Conservation (phyloP, 1,284 basidiomycete species). For the Malassezia brasiliensis region DNA sequence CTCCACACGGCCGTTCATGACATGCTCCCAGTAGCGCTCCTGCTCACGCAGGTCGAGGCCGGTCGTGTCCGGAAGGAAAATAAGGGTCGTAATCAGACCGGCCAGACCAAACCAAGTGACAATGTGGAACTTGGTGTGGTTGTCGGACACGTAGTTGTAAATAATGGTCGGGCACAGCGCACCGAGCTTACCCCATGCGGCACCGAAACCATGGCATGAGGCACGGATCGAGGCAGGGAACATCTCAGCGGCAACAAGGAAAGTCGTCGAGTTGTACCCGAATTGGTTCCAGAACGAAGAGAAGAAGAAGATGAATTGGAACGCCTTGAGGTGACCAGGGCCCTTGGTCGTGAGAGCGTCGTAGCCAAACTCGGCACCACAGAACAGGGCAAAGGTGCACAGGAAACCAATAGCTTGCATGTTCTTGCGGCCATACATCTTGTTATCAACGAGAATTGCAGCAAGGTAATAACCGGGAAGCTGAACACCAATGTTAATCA, state of each 20-base stretch:
- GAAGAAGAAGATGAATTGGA: conserved; percentile 54
- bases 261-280: conserved; percentile 52
- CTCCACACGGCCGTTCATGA: conserved; percentile 51
- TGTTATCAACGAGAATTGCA: conserved; percentile 55
- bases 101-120: conserved; percentile 54
- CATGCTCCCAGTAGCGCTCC: conserved; percentile 55
- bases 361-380: conserved; percentile 50
- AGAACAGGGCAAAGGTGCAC: conserved; percentile 51
- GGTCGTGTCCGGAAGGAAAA: conserved; percentile 54
- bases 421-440: conserved; percentile 50
- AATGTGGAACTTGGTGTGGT: conserved; percentile 53
- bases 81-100: conserved; percentile 51
- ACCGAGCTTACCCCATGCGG: conserved; percentile 49
- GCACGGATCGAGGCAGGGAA: conserved; percentile 49
- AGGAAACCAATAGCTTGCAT: conserved; percentile 55
- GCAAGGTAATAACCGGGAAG: conserved; percentile 54
- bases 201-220: conserved; percentile 49
- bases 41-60: conserved; percentile 55
- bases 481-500: conserved; percentile 52
- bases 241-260: conserved; percentile 49
- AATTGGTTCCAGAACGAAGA: conserved; percentile 55
- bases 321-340: conserved; percentile 44
- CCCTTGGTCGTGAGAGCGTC: conserved; percentile 42
- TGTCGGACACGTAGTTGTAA: conserved; percentile 48
- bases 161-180: conserved; percentile 48